Percentiles rank a stretch among this genome's conserved stretches.
phyloP scores from a whole-genome alignment of 2,329 filamentous ascomycete species.

The Colletotrichum sp. region DNA sequence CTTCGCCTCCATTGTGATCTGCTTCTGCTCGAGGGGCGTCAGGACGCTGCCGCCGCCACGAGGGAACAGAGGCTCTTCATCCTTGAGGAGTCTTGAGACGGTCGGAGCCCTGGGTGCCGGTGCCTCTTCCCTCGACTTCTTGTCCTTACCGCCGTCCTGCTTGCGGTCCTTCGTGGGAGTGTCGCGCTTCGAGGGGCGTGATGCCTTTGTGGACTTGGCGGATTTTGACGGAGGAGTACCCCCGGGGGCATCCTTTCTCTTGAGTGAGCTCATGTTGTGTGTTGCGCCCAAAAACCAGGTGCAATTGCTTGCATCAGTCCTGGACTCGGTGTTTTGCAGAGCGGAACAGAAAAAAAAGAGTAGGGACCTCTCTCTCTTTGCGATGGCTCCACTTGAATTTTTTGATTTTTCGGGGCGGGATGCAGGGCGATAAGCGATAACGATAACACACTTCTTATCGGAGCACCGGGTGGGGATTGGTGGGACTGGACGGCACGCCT shows the following conservation, averaged over 20 bases:
- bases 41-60: slow-evolving; percentile 89
- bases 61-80: slow-evolving; percentile 91
- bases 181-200: slow-evolving; percentile 25
- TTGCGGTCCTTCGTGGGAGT: slow-evolving; percentile 30
- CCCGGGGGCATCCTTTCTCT: slow-evolving; percentile 63
- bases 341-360: slow-evolving; percentile 1
- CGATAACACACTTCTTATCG: slow-evolving; percentile 9
- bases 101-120: slow-evolving; percentile 37
- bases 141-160: slow-evolving; percentile 37
- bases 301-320: slow-evolving; percentile 19
- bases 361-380: slow-evolving; percentile 5
- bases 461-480: neutral
- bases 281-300: slow-evolving; percentile 9
- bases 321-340: slow-evolving; percentile 8
- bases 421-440: slow-evolving; percentile 11
- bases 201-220: slow-evolving; percentile 39
- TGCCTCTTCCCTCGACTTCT: slow-evolving; percentile 29
- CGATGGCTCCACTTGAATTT: slow-evolving; percentile 18
- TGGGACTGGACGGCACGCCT: neutral
- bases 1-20: slow-evolving; percentile 93
- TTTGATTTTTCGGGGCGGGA: slow-evolving; percentile 5
- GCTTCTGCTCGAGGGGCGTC: slow-evolving; percentile 93
- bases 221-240: slow-evolving; percentile 54
- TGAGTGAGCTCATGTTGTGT: slow-evolving; percentile 56
- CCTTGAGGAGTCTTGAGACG: slow-evolving; percentile 56